Conservation (phyloP, 1,284 basidiomycete species). For the Rhodotorula sp. region DNA sequence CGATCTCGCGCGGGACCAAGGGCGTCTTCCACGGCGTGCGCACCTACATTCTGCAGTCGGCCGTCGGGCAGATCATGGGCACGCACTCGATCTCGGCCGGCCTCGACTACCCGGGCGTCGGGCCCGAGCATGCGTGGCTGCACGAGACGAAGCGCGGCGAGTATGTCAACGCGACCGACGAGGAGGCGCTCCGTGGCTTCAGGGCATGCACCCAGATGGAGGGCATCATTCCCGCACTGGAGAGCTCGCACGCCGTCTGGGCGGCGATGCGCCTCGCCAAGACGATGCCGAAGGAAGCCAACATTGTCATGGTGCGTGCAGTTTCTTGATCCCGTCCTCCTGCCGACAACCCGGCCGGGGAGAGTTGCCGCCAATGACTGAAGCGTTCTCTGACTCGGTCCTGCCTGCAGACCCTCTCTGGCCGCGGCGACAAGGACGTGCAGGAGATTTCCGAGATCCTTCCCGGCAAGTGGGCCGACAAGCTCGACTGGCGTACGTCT, state of each 20-base stretch:
- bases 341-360: too few relatives aligned
- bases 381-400: too few relatives aligned
- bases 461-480: constrained; percentile 76
- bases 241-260: constrained; percentile 96
- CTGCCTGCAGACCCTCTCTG: constrained; percentile 69
- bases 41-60: constrained; percentile 89
- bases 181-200: constrained; percentile 90
- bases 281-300: constrained; percentile 75
- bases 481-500: constrained; percentile 68
- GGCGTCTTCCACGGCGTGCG: constrained; percentile 95
- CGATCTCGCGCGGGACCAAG: constrained; percentile 81
- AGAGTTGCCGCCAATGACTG: too few relatives aligned
- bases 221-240: constrained; percentile 96
- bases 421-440: constrained; percentile 92
- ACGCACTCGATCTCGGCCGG: constrained; percentile 98
- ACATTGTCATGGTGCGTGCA: constrained; percentile 72
- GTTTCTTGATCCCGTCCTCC: constrained; percentile 19
- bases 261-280: constrained; percentile 82
- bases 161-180: constrained; percentile 89
- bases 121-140: constrained; percentile 95
- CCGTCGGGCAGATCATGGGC: constrained; percentile 88
- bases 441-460: constrained; percentile 48
- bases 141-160: constrained; percentile 92
- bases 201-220: constrained; percentile 85
- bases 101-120: constrained; percentile 85